Percentiles rank a stretch among this genome's conserved stretches.
phyloP scores from a whole-genome alignment of 1,284 basidiomycete genomes.

The Ganoderma meredithae region DNA sequence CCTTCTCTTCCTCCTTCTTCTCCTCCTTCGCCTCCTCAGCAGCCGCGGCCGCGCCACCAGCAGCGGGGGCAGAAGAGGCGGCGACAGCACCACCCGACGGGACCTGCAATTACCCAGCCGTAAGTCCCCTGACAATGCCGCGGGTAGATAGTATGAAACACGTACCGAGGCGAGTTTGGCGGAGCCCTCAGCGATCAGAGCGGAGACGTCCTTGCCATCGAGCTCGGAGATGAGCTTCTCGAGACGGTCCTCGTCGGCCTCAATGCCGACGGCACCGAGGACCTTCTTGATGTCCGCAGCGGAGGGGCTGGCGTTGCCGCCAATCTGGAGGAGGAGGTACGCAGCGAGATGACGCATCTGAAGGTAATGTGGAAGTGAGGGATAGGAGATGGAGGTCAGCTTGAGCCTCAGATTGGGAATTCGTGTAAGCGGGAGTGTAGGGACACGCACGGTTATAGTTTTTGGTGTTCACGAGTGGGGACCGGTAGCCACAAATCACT shows the following conservation, averaged over 20 bases:
- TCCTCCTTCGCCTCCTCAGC: conserved; percentile 70
- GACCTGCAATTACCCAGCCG: conserved; percentile 54
- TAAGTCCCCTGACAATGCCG: conserved; percentile 34
- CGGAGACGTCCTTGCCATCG: conserved; percentile 89
- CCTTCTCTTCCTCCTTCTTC: conserved; percentile 85
- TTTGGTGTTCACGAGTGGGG: conserved; percentile 46
- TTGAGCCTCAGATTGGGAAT: conserved; percentile 19
- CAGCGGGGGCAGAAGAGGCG: conserved; percentile 65
- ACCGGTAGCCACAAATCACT: conserved; percentile 92
- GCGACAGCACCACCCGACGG: conserved; percentile 83
- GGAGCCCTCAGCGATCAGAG: conserved; percentile 94
- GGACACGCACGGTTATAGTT: conserved; percentile 51
- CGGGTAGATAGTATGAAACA: conserved; percentile 45
- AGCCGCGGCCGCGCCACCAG: conserved; percentile 67
- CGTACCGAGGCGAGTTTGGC: conserved; percentile 94
- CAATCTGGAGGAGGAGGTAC: conserved; percentile 96
- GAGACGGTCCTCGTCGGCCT: conserved; percentile 88
- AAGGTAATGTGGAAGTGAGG: conserved; percentile 21
- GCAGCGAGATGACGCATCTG: conserved; percentile 98
- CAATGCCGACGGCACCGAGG: conserved; percentile 88
- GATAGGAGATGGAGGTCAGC: neutral
- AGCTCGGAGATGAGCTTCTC: conserved; percentile 92
- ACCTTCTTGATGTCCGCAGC: conserved; percentile 92
- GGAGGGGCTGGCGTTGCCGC: conserved; percentile 90
- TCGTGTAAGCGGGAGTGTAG: conserved; percentile 11